phyloP scores from a whole-genome alignment of 2,329 filamentous ascomycete genomes.

The Penicillium vulpinum region DNA sequence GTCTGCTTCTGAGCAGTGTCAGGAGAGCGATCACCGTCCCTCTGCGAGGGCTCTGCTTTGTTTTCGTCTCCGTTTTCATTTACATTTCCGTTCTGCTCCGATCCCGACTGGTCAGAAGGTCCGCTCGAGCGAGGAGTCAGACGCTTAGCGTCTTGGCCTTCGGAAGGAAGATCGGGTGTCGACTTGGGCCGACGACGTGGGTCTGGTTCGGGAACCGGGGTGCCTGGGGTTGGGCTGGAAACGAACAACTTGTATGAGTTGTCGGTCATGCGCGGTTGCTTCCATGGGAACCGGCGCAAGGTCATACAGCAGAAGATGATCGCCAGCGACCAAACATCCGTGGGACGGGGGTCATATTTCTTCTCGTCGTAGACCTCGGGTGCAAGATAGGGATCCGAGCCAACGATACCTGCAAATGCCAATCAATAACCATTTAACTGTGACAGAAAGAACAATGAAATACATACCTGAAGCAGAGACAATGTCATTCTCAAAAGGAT shows the following conservation, averaged over 20 bases:
- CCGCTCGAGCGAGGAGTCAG: slow-evolving; percentile 20
- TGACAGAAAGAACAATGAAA: neutral
- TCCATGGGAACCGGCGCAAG: slow-evolving; percentile 92
- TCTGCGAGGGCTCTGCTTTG: slow-evolving; percentile 23
- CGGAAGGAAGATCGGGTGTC: slow-evolving; percentile 34
- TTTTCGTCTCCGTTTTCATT: slow-evolving; percentile 5
- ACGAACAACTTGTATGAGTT: slow-evolving; percentile 95
- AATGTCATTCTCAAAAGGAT: slow-evolving; percentile 90
- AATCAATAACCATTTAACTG: slow-evolving; percentile 9
- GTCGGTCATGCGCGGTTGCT: slow-evolving; percentile 84
- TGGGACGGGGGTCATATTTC: slow-evolving; percentile 89
- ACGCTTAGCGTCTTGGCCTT: slow-evolving; percentile 28
- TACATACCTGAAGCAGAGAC: slow-evolving; percentile 75
- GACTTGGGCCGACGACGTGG: slow-evolving; percentile 41
- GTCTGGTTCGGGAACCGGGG: slow-evolving; percentile 45
- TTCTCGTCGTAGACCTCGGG: slow-evolving; percentile 94
- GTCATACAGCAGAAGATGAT: slow-evolving; percentile 99
- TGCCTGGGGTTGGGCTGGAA: slow-evolving; percentile 74
- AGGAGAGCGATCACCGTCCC: slow-evolving; percentile 27
- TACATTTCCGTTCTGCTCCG: slow-evolving; percentile 22
- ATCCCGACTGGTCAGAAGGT: slow-evolving; percentile 16
- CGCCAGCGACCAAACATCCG: slow-evolving; percentile 96
- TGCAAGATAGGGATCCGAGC: slow-evolving; percentile 92
- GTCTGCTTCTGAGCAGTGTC: slow-evolving; percentile 30
- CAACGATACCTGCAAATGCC: slow-evolving; percentile 63